phyloP scores from a whole-genome alignment of 2,329 filamentous ascomycete species.

The Nemania sp. region DNA sequence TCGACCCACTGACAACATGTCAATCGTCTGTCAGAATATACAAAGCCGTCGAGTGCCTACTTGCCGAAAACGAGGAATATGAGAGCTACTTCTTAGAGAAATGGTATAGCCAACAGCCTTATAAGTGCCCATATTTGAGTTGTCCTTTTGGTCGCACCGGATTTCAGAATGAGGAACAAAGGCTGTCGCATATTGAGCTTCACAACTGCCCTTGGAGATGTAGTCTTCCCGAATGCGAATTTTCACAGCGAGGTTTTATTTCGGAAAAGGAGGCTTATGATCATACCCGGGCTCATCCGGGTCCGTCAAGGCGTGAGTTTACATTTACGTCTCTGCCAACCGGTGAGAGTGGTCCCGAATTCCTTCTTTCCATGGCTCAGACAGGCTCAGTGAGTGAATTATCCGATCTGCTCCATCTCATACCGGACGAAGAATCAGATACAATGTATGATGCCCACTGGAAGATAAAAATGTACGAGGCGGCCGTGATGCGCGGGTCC shows the following conservation, averaged over 20 bases:
- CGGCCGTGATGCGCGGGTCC: too few relatives aligned
- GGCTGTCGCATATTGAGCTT: background rate
- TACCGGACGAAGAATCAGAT: too few relatives aligned
- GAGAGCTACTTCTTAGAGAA: background rate
- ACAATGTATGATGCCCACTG: too few relatives aligned
- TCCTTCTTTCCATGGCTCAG: too few relatives aligned
- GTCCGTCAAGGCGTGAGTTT: background rate
- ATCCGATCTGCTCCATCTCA: too few relatives aligned
- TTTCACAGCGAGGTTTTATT: background rate
- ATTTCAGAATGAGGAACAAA: slow-evolving; percentile 10
- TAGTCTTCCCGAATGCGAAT: background rate
- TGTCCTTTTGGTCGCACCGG: slow-evolving; percentile 19
- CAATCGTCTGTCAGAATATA: background rate
- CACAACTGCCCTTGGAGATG: background rate
- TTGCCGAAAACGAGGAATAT: too few relatives aligned
- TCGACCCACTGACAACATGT: background rate
- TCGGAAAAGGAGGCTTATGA: background rate
- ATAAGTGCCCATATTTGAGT: slow-evolving; percentile 26
- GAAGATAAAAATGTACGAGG: too few relatives aligned
- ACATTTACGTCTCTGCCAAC: too few relatives aligned
- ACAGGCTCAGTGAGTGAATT: too few relatives aligned
- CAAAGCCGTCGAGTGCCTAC: too few relatives aligned
- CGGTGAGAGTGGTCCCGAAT: too few relatives aligned
- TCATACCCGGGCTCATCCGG: background rate
- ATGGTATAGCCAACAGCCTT: slow-evolving; percentile 23